A percentile compares a stretch with the other conserved stretches of the same genome.
These are phyloP conservation scores for Eucalyptus regnans DNA, from an alignment of 345 rosid genomes.

Conservation along the genomic window DNA sequence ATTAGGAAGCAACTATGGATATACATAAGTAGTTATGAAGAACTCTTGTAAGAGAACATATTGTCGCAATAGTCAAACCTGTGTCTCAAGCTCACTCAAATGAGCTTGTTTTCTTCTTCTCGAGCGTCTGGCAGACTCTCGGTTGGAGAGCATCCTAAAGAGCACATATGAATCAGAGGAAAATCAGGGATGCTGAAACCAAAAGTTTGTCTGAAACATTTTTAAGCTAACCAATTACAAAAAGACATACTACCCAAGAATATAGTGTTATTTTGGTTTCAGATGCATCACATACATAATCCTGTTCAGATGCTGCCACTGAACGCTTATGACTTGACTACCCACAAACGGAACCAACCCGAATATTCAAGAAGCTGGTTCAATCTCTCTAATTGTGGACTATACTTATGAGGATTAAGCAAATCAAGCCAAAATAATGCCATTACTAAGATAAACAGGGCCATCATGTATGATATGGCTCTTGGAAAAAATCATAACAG, in stretches of 20 bases:
- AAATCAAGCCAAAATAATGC: neutral
- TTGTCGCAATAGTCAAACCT: constrained; percentile 19
- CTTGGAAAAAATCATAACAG: neutral
- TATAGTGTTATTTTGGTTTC: neutral
- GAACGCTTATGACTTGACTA: neutral
- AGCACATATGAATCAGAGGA: neutral
- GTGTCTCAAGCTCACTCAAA: constrained; percentile 82
- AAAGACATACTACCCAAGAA: neutral
- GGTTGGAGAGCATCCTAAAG: constrained; percentile 88
- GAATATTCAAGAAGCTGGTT: neutral
- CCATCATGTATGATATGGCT: neutral
- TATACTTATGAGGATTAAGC: neutral
- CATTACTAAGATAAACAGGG: neutral
- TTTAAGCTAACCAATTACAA: neutral
- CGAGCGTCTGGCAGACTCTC: constrained; percentile 96
- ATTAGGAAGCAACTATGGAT: neutral
- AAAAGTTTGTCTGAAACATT: neutral
- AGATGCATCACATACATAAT: neutral
- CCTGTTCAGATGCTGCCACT: neutral
- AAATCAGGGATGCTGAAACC: neutral
- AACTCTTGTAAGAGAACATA: neutral
- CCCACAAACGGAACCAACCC: neutral
- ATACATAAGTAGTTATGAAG: neutral
- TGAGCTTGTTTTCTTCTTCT: constrained; percentile 93
- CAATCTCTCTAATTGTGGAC: neutral